These are phyloP conservation scores for Fusarium sp. DNA, from an alignment of 2,329 filamentous ascomycete species.

Conservation along the genomic window DNA sequence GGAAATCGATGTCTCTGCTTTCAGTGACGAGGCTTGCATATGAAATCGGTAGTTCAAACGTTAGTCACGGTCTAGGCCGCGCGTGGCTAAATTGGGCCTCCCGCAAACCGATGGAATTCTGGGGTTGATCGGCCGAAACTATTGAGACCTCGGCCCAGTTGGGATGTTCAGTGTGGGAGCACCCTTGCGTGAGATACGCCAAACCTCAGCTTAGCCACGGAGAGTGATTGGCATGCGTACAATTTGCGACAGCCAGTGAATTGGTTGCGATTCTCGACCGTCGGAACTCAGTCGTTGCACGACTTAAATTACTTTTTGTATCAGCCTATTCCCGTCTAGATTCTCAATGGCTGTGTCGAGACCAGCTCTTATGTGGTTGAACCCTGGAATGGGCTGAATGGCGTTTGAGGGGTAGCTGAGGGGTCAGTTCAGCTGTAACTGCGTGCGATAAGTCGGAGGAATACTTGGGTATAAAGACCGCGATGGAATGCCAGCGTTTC, in stretches of 20 bases:
- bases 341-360: background rate
- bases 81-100: constrained; percentile 2
- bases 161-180: constrained; percentile 9
- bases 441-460: background rate
- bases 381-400: constrained; percentile 6
- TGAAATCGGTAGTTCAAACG: constrained; percentile 4
- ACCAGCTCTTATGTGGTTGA: background rate
- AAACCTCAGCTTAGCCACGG: constrained; percentile 21
- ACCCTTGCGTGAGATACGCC: background rate
- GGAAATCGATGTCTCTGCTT: background rate
- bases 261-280: constrained; percentile 4
- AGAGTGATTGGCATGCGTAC: constrained; percentile 3
- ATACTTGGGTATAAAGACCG: constrained; percentile 13
- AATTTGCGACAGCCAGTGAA: background rate
- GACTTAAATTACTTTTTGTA: constrained; percentile 19
- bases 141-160: constrained; percentile 16
- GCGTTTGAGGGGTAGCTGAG: constrained; percentile 22
- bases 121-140: constrained; percentile 30
- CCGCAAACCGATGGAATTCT: constrained; percentile 14
- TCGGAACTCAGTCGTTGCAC: constrained; percentile 1
- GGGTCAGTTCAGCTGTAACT: background rate
- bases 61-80: constrained; percentile 12
- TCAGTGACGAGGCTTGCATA: constrained; percentile 22
- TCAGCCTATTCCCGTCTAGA: background rate
- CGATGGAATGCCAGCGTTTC: too few species aligned